These are phyloP conservation scores for Alnus glutinosa DNA, from an alignment of 306 rosid genomes.

Conservation along the genomic window DNA sequence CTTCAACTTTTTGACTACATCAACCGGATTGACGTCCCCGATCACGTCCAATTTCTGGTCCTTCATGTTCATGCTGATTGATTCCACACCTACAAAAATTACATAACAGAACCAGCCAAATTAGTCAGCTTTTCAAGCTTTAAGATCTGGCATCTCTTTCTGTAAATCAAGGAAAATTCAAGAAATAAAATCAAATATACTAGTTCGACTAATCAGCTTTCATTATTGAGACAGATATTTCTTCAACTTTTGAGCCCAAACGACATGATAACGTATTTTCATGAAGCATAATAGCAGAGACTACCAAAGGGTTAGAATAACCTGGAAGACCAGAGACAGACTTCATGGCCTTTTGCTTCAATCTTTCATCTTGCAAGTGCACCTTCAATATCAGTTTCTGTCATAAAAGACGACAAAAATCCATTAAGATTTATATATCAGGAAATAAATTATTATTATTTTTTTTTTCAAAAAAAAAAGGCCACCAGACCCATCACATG, in stretches of 20 bases:
- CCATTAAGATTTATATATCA: neutral
- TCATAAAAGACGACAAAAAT: neutral
- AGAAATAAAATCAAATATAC: neutral
- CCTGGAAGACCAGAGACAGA: slow-evolving; percentile 62
- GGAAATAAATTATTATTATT: neutral
- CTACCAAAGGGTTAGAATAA: neutral
- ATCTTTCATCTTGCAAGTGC: slow-evolving; percentile 44
- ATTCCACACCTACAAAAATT: slow-evolving; percentile 60
- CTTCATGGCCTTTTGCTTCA: slow-evolving; percentile 60
- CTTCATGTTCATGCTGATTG: slow-evolving; percentile 64
- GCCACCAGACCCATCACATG: neutral
- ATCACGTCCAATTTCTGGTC: slow-evolving; percentile 61
- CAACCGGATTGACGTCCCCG: slow-evolving; percentile 64
- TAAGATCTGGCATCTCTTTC: neutral
- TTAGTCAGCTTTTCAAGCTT: neutral
- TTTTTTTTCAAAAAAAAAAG: neutral
- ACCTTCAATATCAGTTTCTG: slow-evolving; percentile 72
- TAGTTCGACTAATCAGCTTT: neutral
- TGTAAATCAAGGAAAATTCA: neutral
- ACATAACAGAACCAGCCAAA: neutral
- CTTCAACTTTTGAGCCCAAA: neutral
- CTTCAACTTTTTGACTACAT: slow-evolving; percentile 54
- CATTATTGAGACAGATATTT: no score
- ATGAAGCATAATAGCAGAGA: neutral
- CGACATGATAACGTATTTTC: neutral